Conservation (phyloP, 495 filamentous ascomycete species). For the Polyplosphaeria fusca region DNA sequence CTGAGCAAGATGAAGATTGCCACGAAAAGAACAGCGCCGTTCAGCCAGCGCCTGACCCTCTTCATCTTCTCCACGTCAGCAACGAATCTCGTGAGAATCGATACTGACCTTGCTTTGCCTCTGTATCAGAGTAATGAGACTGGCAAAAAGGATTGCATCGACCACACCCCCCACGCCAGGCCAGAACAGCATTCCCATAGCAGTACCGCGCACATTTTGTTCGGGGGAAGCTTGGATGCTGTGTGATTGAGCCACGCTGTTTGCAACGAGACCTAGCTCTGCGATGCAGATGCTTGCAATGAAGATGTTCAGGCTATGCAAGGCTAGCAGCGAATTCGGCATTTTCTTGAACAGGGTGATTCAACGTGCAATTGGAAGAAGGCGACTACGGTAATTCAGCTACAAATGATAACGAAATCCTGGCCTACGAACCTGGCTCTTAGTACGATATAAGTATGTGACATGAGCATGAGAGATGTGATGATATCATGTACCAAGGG, state of each 20-base stretch:
- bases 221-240: background rate
- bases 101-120: background rate
- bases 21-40: background rate
- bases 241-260: background rate
- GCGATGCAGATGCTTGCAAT: background rate
- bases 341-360: too few species aligned
- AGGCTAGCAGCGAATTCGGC: too few species aligned
- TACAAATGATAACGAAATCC: too few species aligned
- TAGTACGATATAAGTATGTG: too few species aligned
- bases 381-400: too few species aligned
- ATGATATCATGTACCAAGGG: too few species aligned
- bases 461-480: too few species aligned
- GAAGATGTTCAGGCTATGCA: background rate
- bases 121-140: background rate
- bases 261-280: background rate
- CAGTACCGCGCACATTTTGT: background rate
- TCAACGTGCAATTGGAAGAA: too few species aligned
- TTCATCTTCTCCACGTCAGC: background rate
- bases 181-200: background rate
- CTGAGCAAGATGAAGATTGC: background rate
- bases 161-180: background rate
- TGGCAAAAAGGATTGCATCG: background rate
- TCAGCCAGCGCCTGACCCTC: background rate
- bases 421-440: too few species aligned
- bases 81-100: background rate